Percentiles rank a stretch among this genome's conserved stretches.
Evolutionary conservation across 2,329 filamentous ascomycete genomes (phyloP).

Genomic region (Exophiala aquamarina): DNA sequence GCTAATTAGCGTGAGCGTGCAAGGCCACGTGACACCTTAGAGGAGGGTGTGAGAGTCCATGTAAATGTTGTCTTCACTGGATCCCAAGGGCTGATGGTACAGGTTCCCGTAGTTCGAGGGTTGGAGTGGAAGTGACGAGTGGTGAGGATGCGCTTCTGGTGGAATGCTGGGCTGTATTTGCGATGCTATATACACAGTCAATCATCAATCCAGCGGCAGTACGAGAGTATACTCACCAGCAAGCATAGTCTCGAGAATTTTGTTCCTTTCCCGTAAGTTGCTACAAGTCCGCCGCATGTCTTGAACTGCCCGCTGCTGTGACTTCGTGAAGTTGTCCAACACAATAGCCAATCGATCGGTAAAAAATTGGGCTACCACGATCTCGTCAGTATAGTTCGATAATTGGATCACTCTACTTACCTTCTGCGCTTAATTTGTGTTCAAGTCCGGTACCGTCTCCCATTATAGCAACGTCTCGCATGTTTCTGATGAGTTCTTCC

Average conservation of each 20-base stretch:
- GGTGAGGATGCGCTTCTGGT: no score
- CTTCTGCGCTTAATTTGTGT: neutral
- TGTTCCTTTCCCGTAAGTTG: neutral
- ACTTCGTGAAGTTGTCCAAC: neutral
- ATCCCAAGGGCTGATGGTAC: no score
- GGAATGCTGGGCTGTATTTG: no score
- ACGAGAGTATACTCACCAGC: no score
- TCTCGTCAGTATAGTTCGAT: neutral
- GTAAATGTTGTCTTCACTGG: no score
- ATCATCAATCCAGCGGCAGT: no score
- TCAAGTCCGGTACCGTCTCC: neutral
- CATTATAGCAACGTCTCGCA: slow-evolving; percentile 3
- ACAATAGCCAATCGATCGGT: neutral
- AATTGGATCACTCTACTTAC: neutral
- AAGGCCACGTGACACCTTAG: neutral
- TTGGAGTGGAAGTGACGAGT: no score
- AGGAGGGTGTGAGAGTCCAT: neutral
- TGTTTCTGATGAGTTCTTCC: slow-evolving; percentile 16
- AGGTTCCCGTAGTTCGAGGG: no score
- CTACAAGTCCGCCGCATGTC: neutral
- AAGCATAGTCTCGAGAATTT: neutral
- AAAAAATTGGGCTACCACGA: neutral
- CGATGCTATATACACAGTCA: no score
- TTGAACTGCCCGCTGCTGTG: slow-evolving; percentile 3
- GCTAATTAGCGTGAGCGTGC: neutral